Base-by-base conservation (phyloP, 2,329 filamentous ascomycete genomes). In the Ramularia endophylla region DNA sequence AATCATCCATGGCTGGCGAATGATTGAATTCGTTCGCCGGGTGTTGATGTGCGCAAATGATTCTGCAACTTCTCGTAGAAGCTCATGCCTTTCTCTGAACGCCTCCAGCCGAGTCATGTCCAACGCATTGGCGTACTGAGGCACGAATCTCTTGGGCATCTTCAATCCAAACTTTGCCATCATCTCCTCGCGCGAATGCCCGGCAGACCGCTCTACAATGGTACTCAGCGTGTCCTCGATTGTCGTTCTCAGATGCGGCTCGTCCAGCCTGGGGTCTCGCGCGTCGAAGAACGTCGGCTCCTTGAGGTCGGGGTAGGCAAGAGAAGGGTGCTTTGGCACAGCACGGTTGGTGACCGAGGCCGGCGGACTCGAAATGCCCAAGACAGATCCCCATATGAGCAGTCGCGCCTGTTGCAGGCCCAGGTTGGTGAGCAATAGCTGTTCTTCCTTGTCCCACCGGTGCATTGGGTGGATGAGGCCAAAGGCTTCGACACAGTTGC, bases 331-430 rank as follows among this genome's bases (percentile, higher is more conserved):
- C 40, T 58, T 62, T 15, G 68, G 68, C 20, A 71, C 63, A 52
- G 68, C 68, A 41, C 65, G 63, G 33, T 62, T 58, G 17, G 68
- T 68, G 38, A 70, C 68, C 1, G 57, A 60, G 2, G 60, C 53
- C 13, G 68, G 68, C 13, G 68, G 68, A 15, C 66, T 66, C 15
- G 62, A 63, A 19, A 72, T 65, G 17, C 69, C 69, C 8, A 71
- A 60, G 4, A 64, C 64, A 51, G 70, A 66, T n/a, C 68, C 69
- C 59, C 68, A 71, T 44, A 70, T 70, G 41, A 72, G 57, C 33
- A 72, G 59, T 18, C 69, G 60, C 27, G 67, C 67, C 52, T 72
- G 69, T 49, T 71, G 65, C 17, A 72, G 60, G 39, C 69, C 69
- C 5, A 72, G 56, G 38, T 65, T 62, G 3, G 64, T 59, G 19